A percentile compares a stretch with the other conserved stretches of the same genome.
phyloP scores from a whole-genome alignment of 352 stramenopile genomes.

The Discostella stelligera region DNA sequence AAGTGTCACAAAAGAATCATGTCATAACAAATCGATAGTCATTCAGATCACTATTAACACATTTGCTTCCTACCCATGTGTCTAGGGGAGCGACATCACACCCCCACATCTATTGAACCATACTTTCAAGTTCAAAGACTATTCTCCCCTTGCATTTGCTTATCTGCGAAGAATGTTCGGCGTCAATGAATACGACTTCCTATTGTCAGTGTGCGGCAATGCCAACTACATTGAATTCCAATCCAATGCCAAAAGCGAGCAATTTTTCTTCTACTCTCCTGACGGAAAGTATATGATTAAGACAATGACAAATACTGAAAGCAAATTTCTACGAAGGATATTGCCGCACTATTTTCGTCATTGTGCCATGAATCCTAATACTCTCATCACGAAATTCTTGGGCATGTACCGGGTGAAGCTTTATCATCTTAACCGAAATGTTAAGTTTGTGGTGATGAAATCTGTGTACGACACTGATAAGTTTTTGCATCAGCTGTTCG shows the following conservation, averaged over 20 bases:
- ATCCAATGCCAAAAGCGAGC: conserved; percentile 96
- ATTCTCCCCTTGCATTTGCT: conserved; percentile 86
- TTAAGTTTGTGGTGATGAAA: conserved; percentile 93
- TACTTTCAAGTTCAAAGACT: conserved; percentile 91
- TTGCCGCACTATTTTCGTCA: conserved; percentile 97
- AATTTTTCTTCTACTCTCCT: conserved; percentile 99
- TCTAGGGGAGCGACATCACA: conserved; percentile 68
- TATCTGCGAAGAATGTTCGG: conserved; percentile 87
- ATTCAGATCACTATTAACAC: conserved; percentile 80
- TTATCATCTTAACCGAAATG: conserved; percentile 90
- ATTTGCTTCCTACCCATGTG: neutral
- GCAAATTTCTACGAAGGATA: conserved; percentile 95
- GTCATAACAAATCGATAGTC: conserved; percentile 72
- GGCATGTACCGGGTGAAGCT: conserved; percentile 98
- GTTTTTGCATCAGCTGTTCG: conserved; percentile 89
- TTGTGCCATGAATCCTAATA: conserved; percentile 95
- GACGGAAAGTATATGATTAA: conserved; percentile 99
- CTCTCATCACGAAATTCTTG: conserved; percentile 95
- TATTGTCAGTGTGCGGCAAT: conserved; percentile 84
- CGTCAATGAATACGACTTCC: conserved; percentile 90
- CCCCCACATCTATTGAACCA: conserved; percentile 84
- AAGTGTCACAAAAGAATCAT: conserved; percentile 4
- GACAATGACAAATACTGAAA: conserved; percentile 98
- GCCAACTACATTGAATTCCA: conserved; percentile 98
- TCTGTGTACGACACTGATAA: conserved; percentile 94